Conservation (phyloP, 305 asterid genomes). For the Plantago coronopus region DNA sequence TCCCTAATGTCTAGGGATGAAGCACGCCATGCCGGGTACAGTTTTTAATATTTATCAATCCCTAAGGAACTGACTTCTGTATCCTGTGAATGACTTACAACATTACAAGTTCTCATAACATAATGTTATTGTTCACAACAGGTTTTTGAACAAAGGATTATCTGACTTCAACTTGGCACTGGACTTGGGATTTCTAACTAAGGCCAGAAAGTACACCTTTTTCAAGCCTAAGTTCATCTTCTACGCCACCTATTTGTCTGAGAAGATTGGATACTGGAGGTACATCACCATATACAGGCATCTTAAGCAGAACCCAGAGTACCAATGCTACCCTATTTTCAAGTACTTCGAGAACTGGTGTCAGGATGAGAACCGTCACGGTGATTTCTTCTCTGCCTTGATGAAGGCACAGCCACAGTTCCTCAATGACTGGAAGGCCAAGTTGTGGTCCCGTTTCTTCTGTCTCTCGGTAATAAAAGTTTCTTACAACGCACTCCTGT, state of each 20-base stretch:
- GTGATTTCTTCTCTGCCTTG: slow-evolving; percentile 98
- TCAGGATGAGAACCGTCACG: slow-evolving; percentile 99
- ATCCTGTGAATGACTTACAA: slow-evolving; percentile 7
- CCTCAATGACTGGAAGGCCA: slow-evolving; percentile 99
- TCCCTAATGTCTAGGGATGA: slow-evolving; percentile 95
- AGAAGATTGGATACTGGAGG: slow-evolving; percentile 99
- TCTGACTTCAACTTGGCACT: slow-evolving; percentile 83
- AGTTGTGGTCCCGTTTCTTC: slow-evolving; percentile 98
- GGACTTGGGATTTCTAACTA: slow-evolving; percentile 93
- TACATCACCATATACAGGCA: slow-evolving; percentile 96
- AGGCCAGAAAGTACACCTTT: slow-evolving; percentile 94
- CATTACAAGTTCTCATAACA: slow-evolving; percentile 15
- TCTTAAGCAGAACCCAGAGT: slow-evolving; percentile 87
- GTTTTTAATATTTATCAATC: neutral
- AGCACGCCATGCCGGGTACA: slow-evolving; percentile 94
- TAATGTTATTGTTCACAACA: slow-evolving; percentile 31
- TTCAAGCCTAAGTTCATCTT: slow-evolving; percentile 99
- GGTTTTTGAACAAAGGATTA: slow-evolving; percentile 52
- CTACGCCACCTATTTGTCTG: slow-evolving; percentile 91
- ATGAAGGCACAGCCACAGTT: slow-evolving; percentile 99
- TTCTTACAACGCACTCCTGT: neutral
- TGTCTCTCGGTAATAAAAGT: slow-evolving; percentile 70
- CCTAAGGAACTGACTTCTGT: neutral
- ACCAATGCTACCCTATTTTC: slow-evolving; percentile 94
- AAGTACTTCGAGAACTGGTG: slow-evolving; percentile 99